Conservation (phyloP, 2,329 filamentous ascomycete species). For the Fusarium verrucosum region DNA sequence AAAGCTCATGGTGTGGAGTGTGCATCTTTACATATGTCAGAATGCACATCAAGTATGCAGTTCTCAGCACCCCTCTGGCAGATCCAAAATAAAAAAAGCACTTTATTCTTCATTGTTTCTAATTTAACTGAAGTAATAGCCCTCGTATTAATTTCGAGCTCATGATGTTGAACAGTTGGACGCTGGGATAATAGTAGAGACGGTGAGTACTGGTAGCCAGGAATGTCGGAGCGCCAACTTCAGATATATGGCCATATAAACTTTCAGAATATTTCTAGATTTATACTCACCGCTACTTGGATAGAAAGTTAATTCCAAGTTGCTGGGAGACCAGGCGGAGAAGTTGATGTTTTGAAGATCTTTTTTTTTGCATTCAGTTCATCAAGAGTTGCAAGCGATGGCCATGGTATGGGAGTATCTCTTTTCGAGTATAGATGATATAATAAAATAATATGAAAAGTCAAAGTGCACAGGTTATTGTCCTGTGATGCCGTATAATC, state of each 20-base stretch:
- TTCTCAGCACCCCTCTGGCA: conserved; percentile 21
- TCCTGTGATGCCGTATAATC: not conserved
- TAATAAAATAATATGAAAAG: too few species aligned
- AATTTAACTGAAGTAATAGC: not conserved
- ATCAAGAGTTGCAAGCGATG: conserved; percentile 1
- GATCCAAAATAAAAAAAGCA: not conserved
- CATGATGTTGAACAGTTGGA: not conserved
- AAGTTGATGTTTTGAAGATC: conserved; percentile 24
- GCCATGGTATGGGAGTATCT: not conserved
- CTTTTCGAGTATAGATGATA: not conserved
- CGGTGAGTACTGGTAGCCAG: not conserved
- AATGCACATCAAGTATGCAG: conserved; percentile 29
- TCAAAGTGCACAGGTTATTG: not conserved
- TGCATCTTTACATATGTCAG: conserved; percentile 26
- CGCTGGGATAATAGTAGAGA: not conserved
- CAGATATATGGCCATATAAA: conserved; percentile 15
- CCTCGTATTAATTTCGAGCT: not conserved
- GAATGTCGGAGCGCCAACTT: conserved; percentile 28
- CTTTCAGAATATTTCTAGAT: conserved; percentile 34
- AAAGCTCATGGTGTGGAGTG: conserved; percentile 31
- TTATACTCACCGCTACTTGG: conserved; percentile 14
- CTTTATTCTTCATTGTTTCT: not conserved
- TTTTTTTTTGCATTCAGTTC: conserved; percentile 3
- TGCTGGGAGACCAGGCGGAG: conserved; percentile 28
- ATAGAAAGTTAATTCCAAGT: conserved; percentile 32